Evolutionary conservation across 164 flowering plant species (phyloP).

Genomic region (Stephania yunnanensis): DNA sequence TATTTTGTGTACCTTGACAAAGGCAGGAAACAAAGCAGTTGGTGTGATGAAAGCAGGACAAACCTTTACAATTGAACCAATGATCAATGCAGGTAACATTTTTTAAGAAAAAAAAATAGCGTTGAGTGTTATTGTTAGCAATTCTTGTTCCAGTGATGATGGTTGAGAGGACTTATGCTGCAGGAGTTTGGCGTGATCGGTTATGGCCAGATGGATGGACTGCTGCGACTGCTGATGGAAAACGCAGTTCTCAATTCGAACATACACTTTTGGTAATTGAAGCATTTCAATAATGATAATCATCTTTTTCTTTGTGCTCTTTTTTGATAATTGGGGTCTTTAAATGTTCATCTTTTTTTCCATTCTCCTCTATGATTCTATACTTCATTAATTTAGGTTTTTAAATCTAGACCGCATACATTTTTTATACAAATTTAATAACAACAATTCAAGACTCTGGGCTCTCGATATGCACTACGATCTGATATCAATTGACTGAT

Average conservation of each 20-base stretch:
- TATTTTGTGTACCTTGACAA: conserved; percentile 30
- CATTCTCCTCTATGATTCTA: too few relatives aligned
- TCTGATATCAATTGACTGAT: too few relatives aligned
- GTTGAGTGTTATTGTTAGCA: background rate
- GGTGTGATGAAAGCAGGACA: conserved; percentile 99
- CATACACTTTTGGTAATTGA: conserved; percentile 83
- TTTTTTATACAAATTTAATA: too few relatives aligned
- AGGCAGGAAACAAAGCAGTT: conserved; percentile 88
- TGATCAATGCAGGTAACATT: conserved; percentile 79
- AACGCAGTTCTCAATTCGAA: conserved; percentile 97
- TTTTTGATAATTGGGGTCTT: background rate
- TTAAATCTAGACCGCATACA: too few relatives aligned
- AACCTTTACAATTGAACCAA: conserved; percentile 95
- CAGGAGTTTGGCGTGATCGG: conserved; percentile 94
- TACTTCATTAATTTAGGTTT: too few relatives aligned
- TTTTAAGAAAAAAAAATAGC: background rate
- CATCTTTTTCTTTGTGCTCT: background rate
- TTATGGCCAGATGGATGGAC: conserved; percentile 99
- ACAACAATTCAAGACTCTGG: too few relatives aligned
- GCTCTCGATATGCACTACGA: too few relatives aligned
- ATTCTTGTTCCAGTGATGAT: background rate
- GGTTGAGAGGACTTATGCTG: background rate
- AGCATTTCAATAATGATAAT: background rate
- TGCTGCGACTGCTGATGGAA: conserved; percentile 95
- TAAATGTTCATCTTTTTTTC: too few relatives aligned